Conservation (phyloP, 1,284 basidiomycete genomes). For the Moniliella sp. region DNA sequence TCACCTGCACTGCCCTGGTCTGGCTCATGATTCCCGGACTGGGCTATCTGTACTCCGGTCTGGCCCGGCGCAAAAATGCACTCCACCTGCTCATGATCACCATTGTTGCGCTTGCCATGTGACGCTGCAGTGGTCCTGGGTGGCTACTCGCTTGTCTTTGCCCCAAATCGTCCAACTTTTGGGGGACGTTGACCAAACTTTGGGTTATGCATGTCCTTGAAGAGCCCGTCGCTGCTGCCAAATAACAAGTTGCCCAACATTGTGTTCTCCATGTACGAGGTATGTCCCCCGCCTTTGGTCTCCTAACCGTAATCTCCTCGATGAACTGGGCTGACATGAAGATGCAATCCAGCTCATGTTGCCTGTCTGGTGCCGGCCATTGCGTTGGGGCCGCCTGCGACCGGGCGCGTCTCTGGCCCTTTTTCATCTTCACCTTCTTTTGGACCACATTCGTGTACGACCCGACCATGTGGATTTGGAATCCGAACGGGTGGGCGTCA, state of each 20-base stretch:
- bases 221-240: constrained; percentile 49
- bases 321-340: not conserved
- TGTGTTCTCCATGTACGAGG: constrained; percentile 36
- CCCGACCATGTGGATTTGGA: constrained; percentile 55
- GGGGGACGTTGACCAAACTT: constrained; percentile 49
- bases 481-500: constrained; percentile 67
- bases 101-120: constrained; percentile 32
- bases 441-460: constrained; percentile 55
- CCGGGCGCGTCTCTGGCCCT: constrained; percentile 62
- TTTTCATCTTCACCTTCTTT: constrained; percentile 63
- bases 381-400: constrained; percentile 52
- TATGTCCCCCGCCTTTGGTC: not conserved
- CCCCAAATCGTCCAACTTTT: constrained; percentile 45
- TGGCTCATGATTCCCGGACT: constrained; percentile 43
- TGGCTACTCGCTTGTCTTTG: constrained; percentile 35
- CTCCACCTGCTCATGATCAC: constrained; percentile 39
- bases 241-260: constrained; percentile 40
- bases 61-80: constrained; percentile 48
- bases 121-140: constrained; percentile 43
- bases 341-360: constrained; percentile 30
- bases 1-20: constrained; percentile 51
- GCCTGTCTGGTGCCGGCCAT: constrained; percentile 39
- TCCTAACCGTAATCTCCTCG: not conserved
- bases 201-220: constrained; percentile 49
- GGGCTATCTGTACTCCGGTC: constrained; percentile 64